Conservation (phyloP, 2,329 filamentous ascomycete species). For the Lasiodiplodia hormozganensis region DNA sequence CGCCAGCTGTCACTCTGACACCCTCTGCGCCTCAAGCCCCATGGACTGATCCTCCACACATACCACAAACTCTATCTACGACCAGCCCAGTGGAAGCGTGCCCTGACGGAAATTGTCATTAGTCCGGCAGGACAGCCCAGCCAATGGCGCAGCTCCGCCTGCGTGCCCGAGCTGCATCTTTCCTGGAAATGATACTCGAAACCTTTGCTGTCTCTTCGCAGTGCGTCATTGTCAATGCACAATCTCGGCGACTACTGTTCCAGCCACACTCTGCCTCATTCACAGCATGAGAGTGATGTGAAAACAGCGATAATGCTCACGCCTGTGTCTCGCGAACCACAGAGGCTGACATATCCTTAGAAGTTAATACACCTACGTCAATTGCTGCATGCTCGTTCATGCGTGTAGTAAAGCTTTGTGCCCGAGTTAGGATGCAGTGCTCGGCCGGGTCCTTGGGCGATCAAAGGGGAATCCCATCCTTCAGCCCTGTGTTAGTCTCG, state of each 20-base stretch:
- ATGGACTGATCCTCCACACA: not conserved
- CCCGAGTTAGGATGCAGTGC: slow-evolving; percentile 3
- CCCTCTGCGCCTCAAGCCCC: slow-evolving; percentile 15
- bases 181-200: not conserved
- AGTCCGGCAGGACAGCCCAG: not conserved
- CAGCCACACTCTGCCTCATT: not conserved
- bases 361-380: not conserved
- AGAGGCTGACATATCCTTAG: slow-evolving; percentile 6
- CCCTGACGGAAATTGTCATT: not conserved
- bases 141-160: slow-evolving; percentile 9
- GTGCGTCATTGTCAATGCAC: slow-evolving; percentile 8
- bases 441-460: not conserved
- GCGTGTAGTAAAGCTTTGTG: not conserved
- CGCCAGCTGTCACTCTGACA: slow-evolving; percentile 9
- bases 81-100: not conserved
- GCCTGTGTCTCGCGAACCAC: not conserved
- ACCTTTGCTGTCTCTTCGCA: slow-evolving; percentile 11
- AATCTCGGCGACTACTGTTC: not conserved
- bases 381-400: not conserved
- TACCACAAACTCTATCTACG: not conserved
- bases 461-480: not conserved
- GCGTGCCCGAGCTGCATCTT: not conserved
- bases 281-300: too few species aligned
- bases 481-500: not conserved
- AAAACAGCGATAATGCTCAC: not conserved